These are phyloP conservation scores for Goniomonas avonlea DNA, from an alignment of 78 protist genomes.

Conservation along the genomic window DNA sequence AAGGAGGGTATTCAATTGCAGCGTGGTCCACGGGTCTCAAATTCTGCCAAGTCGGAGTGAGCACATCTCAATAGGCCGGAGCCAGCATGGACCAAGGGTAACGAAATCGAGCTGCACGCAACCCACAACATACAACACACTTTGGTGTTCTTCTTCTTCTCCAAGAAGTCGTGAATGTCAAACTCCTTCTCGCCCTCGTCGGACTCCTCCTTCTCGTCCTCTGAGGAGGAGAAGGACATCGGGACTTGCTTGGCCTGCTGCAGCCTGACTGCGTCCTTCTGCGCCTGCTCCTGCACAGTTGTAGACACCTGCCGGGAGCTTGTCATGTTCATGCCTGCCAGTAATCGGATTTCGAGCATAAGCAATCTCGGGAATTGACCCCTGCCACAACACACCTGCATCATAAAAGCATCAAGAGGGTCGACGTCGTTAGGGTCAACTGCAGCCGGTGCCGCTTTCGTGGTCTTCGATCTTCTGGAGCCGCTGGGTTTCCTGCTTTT, in stretches of 20 bases:
- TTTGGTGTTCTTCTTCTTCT: not conserved
- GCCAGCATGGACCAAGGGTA: not conserved
- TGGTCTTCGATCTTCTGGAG: no score
- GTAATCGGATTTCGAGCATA: not conserved
- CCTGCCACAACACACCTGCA: not conserved
- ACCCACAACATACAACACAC: not conserved
- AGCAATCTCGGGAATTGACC: no score
- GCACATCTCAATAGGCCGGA: not conserved
- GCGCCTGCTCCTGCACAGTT: not conserved
- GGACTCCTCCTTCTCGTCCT: not conserved
- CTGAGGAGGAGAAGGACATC: not conserved
- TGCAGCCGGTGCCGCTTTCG: no score
- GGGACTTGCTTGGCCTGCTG: not conserved
- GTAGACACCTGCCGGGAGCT: not conserved
- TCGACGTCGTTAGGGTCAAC: constrained; percentile 4
- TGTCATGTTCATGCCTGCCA: not conserved
- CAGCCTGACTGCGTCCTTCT: not conserved
- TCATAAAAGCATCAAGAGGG: constrained; percentile 31
- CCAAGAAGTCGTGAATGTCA: not conserved
- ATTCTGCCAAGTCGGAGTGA: not conserved
- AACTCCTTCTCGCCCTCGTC: not conserved
- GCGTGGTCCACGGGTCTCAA: constrained; percentile 68
- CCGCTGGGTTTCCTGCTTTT: no score
- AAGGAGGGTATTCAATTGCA: constrained; percentile 54
- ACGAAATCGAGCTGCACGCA: no score